Conservation (phyloP, 1,284 basidiomycete genomes). For the Ganoderma sinense region DNA sequence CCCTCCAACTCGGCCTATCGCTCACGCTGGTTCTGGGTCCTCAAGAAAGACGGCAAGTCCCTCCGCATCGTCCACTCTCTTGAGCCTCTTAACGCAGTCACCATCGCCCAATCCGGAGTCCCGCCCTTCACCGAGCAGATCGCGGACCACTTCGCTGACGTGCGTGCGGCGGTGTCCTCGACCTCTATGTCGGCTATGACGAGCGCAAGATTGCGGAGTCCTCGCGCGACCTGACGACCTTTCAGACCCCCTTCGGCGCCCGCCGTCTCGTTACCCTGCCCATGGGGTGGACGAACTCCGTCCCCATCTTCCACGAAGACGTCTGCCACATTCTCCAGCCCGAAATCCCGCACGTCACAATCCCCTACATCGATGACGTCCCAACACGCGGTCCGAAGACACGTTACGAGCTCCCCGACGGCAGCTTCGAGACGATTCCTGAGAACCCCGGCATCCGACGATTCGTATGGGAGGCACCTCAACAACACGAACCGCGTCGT, state of each 20-base stretch:
- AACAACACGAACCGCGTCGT: constrained; percentile 40
- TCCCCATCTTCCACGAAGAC: constrained; percentile 46
- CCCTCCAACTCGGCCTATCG: constrained; percentile 46
- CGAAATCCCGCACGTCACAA: constrained; percentile 44
- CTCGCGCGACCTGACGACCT: no score
- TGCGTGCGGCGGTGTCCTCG: constrained; percentile 34
- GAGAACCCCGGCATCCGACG: constrained; percentile 42
- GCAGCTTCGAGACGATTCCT: constrained; percentile 35
- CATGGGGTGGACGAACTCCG: constrained; percentile 50
- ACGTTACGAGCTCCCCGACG: constrained; percentile 29
- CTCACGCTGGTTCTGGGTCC: constrained; percentile 48
- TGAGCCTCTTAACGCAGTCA: constrained; percentile 43
- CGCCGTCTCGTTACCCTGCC: constrained; percentile 39
- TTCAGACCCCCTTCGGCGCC: constrained; percentile 31
- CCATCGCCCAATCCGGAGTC: constrained; percentile 40
- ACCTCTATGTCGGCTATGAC: constrained; percentile 38
- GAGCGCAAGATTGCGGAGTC: constrained; percentile 30
- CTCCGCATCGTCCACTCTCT: constrained; percentile 44
- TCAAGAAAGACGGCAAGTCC: constrained; percentile 47
- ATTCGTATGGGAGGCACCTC: constrained; percentile 43
- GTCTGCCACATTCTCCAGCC: constrained; percentile 44
- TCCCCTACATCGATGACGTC: constrained; percentile 43
- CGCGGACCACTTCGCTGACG: constrained; percentile 34
- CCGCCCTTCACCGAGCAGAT: constrained; percentile 39
- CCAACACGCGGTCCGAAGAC: constrained; percentile 35